Percentiles rank a stretch among this genome's conserved stretches.
These are phyloP conservation scores for Lyophyllum atratum DNA, from an alignment of 768 basidiomycete genomes.

Conservation along the genomic window DNA sequence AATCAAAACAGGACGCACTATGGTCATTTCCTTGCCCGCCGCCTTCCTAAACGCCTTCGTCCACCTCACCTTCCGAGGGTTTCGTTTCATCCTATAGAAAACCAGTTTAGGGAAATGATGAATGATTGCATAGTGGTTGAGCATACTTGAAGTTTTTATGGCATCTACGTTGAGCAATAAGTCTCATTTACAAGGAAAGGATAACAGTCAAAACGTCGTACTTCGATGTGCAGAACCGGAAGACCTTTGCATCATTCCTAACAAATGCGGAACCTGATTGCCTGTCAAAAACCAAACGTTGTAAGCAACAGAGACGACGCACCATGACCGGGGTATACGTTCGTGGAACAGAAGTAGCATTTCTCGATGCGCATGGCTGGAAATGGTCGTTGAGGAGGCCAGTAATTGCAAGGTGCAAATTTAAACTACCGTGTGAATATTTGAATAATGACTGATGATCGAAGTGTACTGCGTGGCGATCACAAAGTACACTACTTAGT, in stretches of 20 bases:
- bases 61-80: constrained; percentile 98
- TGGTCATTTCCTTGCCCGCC: constrained; percentile 99
- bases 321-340: constrained; percentile 97
- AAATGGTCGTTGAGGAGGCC: neutral
- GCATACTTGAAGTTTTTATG: constrained; percentile 99
- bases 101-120: neutral
- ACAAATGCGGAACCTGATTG: constrained; percentile 87
- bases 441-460: too few species aligned
- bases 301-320: constrained; percentile 14
- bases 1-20: constrained; percentile 55
- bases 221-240: constrained; percentile 98
- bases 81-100: constrained; percentile 89
- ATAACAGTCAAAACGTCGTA: constrained; percentile 37
- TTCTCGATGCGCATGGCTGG: constrained; percentile 88
- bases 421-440: constrained; percentile 14
- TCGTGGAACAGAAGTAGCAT: constrained; percentile 98
- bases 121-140: too few species aligned
- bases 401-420: neutral
- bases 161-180: constrained; percentile 48
- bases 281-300: neutral
- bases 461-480: too few species aligned
- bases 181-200: neutral
- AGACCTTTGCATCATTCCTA: constrained; percentile 96
- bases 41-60: constrained; percentile 99
- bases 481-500: too few species aligned